phyloP scores from a whole-genome alignment of 805 yeast genomes.

The Yamadazyma paraphyllophila region DNA sequence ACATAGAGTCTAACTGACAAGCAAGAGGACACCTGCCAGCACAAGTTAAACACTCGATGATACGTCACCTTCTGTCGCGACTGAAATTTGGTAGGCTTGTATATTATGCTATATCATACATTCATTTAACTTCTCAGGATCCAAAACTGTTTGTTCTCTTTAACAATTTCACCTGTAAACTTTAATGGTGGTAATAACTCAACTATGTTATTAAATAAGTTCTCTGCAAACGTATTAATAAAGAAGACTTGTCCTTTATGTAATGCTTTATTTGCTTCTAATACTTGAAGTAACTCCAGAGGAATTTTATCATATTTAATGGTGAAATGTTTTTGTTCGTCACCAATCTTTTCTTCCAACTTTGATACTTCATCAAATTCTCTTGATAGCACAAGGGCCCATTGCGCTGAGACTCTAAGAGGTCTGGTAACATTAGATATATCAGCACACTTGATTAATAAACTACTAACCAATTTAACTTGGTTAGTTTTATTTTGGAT shows the following conservation, averaged over 20 bases:
- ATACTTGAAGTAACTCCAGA: conserved; percentile 38
- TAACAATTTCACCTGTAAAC: conserved; percentile 54
- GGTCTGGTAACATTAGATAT: conserved; percentile 91
- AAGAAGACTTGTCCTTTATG: conserved; percentile 79
- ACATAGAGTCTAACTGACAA: too few species aligned
- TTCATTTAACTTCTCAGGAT: conserved; percentile 8
- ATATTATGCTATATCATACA: background rate
- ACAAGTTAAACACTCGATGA: too few species aligned
- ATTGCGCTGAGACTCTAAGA: conserved; percentile 67
- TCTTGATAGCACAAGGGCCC: conserved; percentile 79
- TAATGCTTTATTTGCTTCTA: conserved; percentile 47
- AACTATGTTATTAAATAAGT: conserved; percentile 66
- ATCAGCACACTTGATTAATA: conserved; percentile 91
- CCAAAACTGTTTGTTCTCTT: conserved; percentile 61
- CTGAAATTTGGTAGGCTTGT: background rate
- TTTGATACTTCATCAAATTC: conserved; percentile 70
- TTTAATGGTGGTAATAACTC: conserved; percentile 58
- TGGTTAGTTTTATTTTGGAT: conserved; percentile 15
- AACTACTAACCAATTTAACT: conserved; percentile 52
- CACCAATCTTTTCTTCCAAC: conserved; percentile 39
- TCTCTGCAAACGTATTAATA: conserved; percentile 76
- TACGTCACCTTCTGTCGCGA: too few species aligned
- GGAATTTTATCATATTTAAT: conserved; percentile 38
- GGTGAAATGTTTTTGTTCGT: conserved; percentile 1
- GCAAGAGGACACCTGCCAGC: too few species aligned